Percentiles rank a stretch among this genome's conserved stretches.
Evolutionary conservation across 1,284 basidiomycete species (phyloP).

Genomic region (Ustilago nuda): DNA sequence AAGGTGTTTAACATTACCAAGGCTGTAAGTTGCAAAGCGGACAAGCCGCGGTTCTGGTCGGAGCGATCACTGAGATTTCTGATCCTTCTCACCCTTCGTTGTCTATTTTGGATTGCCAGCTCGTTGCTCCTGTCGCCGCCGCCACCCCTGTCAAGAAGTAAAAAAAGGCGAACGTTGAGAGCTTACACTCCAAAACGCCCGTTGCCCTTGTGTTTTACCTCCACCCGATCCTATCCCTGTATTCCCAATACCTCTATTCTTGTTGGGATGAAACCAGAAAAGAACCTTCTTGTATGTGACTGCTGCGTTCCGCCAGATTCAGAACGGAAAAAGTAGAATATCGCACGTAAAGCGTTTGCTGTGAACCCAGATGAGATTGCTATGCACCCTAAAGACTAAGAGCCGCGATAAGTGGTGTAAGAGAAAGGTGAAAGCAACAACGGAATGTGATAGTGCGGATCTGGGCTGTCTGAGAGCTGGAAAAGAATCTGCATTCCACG

Average conservation of each 20-base stretch:
- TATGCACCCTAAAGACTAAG: constrained; percentile 19
- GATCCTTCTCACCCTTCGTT: neutral
- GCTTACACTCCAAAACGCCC: neutral
- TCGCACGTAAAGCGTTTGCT: neutral
- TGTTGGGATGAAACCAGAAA: neutral
- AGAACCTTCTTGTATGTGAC: neutral
- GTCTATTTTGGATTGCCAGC: neutral
- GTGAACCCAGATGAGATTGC: neutral
- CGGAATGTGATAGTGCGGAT: constrained; percentile 85
- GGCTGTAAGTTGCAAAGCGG: constrained; percentile 16
- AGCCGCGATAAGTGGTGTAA: constrained; percentile 89
- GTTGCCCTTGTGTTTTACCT: neutral
- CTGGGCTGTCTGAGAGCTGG: constrained; percentile 48
- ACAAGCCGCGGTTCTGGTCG: neutral
- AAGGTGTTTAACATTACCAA: constrained; percentile 63
- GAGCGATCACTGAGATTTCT: neutral
- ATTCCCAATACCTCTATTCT: neutral
- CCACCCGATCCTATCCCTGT: neutral
- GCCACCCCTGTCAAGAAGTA: constrained; percentile 38
- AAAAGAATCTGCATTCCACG: constrained; percentile 52
- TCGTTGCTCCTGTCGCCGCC: constrained; percentile 43
- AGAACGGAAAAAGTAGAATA: neutral
- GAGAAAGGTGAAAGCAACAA: constrained; percentile 90
- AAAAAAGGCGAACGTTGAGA: neutral
- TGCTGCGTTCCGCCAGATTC: neutral